Conservation (phyloP, 140 eudicot species). For the Ambrosia hybrid region DNA sequence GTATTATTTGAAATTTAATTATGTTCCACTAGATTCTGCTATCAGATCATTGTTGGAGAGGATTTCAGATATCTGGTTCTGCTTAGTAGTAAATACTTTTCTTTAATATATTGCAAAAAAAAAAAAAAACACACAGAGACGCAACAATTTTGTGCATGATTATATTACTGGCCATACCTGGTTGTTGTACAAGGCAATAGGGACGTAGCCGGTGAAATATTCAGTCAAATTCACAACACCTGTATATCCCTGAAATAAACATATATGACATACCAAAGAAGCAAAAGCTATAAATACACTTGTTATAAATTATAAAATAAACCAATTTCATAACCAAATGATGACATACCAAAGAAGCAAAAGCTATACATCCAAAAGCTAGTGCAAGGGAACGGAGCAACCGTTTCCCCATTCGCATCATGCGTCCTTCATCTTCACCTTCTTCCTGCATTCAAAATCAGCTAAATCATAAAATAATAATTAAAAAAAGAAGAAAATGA, state of each 20-base stretch:
- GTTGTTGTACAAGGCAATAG: constrained; percentile 51
- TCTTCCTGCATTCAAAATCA: constrained; percentile 66
- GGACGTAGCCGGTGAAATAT: constrained; percentile 53
- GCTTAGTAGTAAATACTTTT: background rate
- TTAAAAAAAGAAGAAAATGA: background rate
- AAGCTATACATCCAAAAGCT: constrained; percentile 74
- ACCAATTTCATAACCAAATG: background rate
- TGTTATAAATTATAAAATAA: background rate
- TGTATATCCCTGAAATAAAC: constrained; percentile 47
- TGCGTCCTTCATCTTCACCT: constrained; percentile 88
- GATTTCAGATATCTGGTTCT: background rate
- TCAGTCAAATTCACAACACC: constrained; percentile 68
- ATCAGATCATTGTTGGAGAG: constrained; percentile 3
- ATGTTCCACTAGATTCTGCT: constrained; percentile 4
- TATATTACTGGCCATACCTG: no score
- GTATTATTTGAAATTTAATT: background rate
- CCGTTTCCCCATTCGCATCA: constrained; percentile 88
- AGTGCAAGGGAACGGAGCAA: constrained; percentile 78
- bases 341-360: constrained; percentile 76
- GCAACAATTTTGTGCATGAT: background rate
- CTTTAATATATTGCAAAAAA: background rate
- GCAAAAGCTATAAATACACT: background rate
- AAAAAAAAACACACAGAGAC: no score
- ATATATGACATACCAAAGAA: background rate
- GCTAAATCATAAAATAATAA: background rate